A percentile compares a stretch with the other conserved stretches of the same genome.
These are phyloP conservation scores for Candida mattraensis DNA, from an alignment of 805 yeast genomes.

Conservation along the genomic window DNA sequence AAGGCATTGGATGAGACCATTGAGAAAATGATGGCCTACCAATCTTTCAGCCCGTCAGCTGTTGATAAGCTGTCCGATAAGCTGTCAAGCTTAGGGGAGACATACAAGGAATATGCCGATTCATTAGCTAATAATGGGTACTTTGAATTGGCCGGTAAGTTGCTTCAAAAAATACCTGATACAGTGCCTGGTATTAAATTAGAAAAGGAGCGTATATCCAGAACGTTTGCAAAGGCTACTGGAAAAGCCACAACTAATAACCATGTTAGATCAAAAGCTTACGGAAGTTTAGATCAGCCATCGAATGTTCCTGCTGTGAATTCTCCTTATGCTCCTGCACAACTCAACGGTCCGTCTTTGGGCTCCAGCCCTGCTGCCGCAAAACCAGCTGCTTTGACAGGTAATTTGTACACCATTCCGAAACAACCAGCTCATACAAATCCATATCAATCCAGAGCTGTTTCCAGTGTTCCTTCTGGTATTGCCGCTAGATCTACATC, in stretches of 20 bases:
- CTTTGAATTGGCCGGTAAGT: conserved; percentile 73
- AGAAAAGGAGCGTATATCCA: conserved; percentile 77
- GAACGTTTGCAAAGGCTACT: conserved; percentile 47
- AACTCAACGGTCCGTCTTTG: no score
- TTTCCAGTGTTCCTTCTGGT: conserved; percentile 5
- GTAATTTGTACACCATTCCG: conserved; percentile 18
- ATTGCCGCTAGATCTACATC: no score
- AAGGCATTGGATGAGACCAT: conserved; percentile 78
- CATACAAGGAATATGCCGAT: conserved; percentile 79
- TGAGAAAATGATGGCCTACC: conserved; percentile 78
- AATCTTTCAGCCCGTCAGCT: conserved; percentile 44
- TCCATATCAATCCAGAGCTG: conserved; percentile 15
- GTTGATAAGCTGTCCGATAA: conserved; percentile 42
- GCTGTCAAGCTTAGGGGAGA: conserved; percentile 51
- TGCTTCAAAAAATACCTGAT: conserved; percentile 70
- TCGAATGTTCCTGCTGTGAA: conserved; percentile 5
- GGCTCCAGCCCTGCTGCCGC: no score
- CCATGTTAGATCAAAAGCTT: conserved; percentile 15
- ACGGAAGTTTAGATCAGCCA: conserved; percentile 1
- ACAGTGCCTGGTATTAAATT: conserved; percentile 65
- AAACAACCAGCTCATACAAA: conserved; percentile 27
- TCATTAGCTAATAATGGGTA: conserved; percentile 80
- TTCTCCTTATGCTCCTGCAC: conserved; percentile 8
- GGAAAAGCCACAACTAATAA: conserved; percentile 23
- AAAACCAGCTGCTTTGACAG: conserved; percentile 6